Evolutionary conservation across 1,284 basidiomycete species (phyloP), one percentile per base, ranked within the genome.

Genomic region (Phlebopus sp.): DNA sequence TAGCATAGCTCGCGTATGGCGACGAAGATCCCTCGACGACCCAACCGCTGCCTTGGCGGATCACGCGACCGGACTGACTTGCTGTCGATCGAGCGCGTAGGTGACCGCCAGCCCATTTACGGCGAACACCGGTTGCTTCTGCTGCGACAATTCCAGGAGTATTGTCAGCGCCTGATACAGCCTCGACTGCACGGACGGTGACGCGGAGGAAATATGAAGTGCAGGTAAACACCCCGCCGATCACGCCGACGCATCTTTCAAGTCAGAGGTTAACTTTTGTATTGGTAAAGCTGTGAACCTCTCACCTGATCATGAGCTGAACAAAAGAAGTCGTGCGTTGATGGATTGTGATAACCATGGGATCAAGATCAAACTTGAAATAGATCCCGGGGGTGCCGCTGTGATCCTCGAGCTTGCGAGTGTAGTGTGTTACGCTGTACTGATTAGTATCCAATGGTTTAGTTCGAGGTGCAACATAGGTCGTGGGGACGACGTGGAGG

Each of bases 301-400:
- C 75, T 7, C 76, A 79, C 62, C 94, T 78, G 47, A 97, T 90
- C 53, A 97, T 64, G 55, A 98, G 82, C 55, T 94, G 86, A 2
- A 87, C 64, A 38, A 98, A 69, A 0, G 82, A 74, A 0, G 88
- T 93, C 2, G 93, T 96, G 7, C 93, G 81, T 67, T 97, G 92
- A 54, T 87, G 80, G 42, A 98, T 83, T 0, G 82, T 88, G 56
- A 99, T 77, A 9, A 81, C 77, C 67, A 99, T 79, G 1, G 94
- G 92, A 63, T 99, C 96, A 23, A 98, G 72, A 54, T 99, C 96
- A 64, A 93, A 97, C 67, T 96, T 95, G 84, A 96, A 94, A 75
- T 94, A 96, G 61, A 96, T 94, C 14, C 92, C 92, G 0, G 96
- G 96, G 0, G 92, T 86, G 4, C 89, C 91, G 21, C 75, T 69